A percentile compares a stretch with the other conserved stretches of the same genome.
phyloP scores from a whole-genome alignment of 2,329 filamentous ascomycete genomes.

The Dactylellina sp. region DNA sequence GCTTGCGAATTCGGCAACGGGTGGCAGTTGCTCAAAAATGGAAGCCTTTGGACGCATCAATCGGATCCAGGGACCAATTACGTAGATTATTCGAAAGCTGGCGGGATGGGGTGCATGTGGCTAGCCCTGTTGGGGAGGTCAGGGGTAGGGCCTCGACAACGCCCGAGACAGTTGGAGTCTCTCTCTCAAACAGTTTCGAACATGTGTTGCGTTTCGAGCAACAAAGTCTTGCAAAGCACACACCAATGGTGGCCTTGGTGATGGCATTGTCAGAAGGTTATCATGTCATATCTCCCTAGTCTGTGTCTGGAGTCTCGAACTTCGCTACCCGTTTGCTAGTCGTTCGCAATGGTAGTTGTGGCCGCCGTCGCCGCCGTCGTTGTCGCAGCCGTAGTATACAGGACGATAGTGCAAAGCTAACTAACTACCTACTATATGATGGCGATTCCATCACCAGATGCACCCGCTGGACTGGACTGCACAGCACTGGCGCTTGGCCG shows the following conservation, averaged over 20 bases:
- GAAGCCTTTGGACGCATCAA: not conserved
- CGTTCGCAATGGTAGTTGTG: too few species aligned
- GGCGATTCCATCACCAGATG: not conserved
- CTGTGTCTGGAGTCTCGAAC: too few species aligned
- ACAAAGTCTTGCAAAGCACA: not conserved
- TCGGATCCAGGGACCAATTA: too few species aligned
- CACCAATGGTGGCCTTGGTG: not conserved
- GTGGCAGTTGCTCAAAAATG: too few species aligned
- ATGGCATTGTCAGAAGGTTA: conserved; percentile 36
- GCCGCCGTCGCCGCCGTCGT: too few species aligned
- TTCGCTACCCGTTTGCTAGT: too few species aligned
- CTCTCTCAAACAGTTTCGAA: conserved; percentile 51
- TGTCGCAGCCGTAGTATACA: too few species aligned
- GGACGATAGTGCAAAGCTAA: too few species aligned
- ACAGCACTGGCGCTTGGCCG: conserved; percentile 10
- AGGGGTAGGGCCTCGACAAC: conserved; percentile 31
- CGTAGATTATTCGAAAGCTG: conserved; percentile 7
- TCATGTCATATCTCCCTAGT: conserved; percentile 32
- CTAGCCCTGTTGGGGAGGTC: conserved; percentile 2
- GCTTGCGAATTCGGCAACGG: too few species aligned
- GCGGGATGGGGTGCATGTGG: not conserved
- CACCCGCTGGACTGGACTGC: too few species aligned
- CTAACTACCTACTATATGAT: too few species aligned
- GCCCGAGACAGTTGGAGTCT: conserved; percentile 42
- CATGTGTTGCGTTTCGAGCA: conserved; percentile 36